phyloP scores from a whole-genome alignment of 1,284 basidiomycete species.

The Cryptococcus jaspeensis region DNA sequence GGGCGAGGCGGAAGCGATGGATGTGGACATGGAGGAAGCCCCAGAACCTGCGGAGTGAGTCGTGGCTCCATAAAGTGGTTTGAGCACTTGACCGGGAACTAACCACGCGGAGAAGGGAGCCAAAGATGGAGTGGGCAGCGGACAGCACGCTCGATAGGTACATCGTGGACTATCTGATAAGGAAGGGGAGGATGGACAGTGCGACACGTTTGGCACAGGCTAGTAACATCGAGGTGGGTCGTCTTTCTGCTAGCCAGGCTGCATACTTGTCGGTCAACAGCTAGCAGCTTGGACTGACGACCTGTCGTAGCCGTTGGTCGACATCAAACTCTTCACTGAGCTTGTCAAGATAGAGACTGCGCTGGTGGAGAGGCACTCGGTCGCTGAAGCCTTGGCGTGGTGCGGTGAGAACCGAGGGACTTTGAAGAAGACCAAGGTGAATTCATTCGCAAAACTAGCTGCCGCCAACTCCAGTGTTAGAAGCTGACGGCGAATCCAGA shows the following conservation, averaged over 20 bases:
- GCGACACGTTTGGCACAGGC: constrained; percentile 38
- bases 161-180: constrained; percentile 86
- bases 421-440: constrained; percentile 83
- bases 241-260: not conserved
- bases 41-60: not conserved
- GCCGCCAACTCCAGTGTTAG: not conserved
- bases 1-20: constrained; percentile 4
- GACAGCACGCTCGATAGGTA: constrained; percentile 68
- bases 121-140: constrained; percentile 9
- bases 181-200: constrained; percentile 51
- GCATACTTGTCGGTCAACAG: too few relatives aligned
- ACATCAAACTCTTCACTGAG: constrained; percentile 88
- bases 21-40: not conserved
- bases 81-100: not conserved
- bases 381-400: constrained; percentile 86
- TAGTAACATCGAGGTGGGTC: constrained; percentile 42
- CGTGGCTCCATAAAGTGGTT: not conserved
- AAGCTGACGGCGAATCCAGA: constrained; percentile 56
- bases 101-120: constrained; percentile 2
- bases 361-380: constrained; percentile 66
- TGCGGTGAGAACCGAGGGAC: constrained; percentile 93
- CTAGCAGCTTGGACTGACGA: not conserved
- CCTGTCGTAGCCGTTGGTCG: constrained; percentile 66
- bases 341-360: constrained; percentile 81
- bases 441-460: constrained; percentile 26